phyloP scores from a whole-genome alignment of 805 yeast species.

The Candida patagonica region DNA sequence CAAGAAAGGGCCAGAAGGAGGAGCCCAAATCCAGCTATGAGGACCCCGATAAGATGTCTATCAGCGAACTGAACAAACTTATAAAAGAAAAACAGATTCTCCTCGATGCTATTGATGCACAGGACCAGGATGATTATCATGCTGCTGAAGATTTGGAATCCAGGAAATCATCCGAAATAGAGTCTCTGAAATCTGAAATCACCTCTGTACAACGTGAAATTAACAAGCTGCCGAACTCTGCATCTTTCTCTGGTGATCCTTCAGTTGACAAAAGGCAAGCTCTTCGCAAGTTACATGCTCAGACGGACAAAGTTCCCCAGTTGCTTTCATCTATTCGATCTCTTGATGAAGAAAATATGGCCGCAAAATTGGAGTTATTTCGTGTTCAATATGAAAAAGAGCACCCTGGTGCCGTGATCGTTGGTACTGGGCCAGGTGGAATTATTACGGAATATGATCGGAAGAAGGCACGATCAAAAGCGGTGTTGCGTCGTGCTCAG shows the following conservation, averaged over 20 bases:
- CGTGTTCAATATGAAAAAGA: constrained; percentile 46
- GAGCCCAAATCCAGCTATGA: constrained; percentile 4
- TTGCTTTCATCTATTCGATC: constrained; percentile 54
- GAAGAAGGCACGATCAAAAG: constrained; percentile 70
- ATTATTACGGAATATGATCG: constrained; percentile 76
- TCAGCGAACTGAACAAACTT: constrained; percentile 51
- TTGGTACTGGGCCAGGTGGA: constrained; percentile 84
- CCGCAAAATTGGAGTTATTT: constrained; percentile 55
- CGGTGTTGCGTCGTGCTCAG: constrained; percentile 83
- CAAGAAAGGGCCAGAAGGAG: constrained; percentile 23
- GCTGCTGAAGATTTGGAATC: constrained; percentile 30
- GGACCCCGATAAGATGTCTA: constrained; percentile 22
- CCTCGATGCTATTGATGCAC: constrained; percentile 61
- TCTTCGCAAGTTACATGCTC: constrained; percentile 45
- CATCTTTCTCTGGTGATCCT: constrained; percentile 22
- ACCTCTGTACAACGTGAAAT: constrained; percentile 33
- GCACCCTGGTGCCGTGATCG: constrained; percentile 60
- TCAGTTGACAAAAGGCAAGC: constrained; percentile 42
- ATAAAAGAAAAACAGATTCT: constrained; percentile 65
- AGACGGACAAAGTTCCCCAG: constrained; percentile 64
- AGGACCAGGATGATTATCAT: constrained; percentile 34
- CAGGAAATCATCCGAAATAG: constrained; percentile 47
- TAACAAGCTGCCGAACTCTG: constrained; percentile 16
- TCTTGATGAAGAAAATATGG: constrained; percentile 60
- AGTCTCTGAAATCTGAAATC: constrained; percentile 54